Percentiles rank a stretch among this genome's conserved stretches.
These are phyloP conservation scores for Metschnikowia amazonensis DNA, from an alignment of 805 yeast species.

Conservation along the genomic window DNA sequence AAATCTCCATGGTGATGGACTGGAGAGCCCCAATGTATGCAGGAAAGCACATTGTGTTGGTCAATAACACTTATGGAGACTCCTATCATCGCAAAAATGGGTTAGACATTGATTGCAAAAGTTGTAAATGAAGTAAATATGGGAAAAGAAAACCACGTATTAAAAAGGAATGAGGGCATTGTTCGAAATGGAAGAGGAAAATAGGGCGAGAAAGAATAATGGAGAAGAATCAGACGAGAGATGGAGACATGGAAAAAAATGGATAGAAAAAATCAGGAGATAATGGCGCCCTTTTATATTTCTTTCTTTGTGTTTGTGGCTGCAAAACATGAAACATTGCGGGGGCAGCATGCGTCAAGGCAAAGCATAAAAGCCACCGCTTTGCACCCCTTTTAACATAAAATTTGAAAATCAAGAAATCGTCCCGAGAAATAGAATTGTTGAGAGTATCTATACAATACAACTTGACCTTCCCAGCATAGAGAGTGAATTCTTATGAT, in stretches of 20 bases:
- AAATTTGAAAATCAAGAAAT: too few species aligned
- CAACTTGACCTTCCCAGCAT: too few species aligned
- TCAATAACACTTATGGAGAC: neutral
- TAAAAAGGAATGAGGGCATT: neutral
- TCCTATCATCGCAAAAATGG: neutral
- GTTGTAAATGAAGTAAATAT: neutral
- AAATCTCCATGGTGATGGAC: neutral
- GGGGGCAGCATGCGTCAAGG: neutral
- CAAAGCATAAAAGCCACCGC: neutral
- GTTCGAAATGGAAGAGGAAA: neutral
- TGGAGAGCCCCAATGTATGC: neutral
- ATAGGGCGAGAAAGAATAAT: too few species aligned
- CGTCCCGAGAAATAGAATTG: too few species aligned
- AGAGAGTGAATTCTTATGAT: too few species aligned
- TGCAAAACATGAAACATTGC: conserved; percentile 2
- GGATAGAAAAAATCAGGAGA: neutral
- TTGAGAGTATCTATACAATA: too few species aligned
- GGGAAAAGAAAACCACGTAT: neutral
- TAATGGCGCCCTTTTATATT: neutral
- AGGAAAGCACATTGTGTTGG: neutral
- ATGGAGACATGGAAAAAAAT: neutral
- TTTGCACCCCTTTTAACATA: neutral
- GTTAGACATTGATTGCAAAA: neutral
- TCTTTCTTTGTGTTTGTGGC: conserved; percentile 1
- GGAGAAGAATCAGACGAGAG: neutral